Evolutionary conservation across 805 yeast species (phyloP).

Genomic region (Ogataea neopini): DNA sequence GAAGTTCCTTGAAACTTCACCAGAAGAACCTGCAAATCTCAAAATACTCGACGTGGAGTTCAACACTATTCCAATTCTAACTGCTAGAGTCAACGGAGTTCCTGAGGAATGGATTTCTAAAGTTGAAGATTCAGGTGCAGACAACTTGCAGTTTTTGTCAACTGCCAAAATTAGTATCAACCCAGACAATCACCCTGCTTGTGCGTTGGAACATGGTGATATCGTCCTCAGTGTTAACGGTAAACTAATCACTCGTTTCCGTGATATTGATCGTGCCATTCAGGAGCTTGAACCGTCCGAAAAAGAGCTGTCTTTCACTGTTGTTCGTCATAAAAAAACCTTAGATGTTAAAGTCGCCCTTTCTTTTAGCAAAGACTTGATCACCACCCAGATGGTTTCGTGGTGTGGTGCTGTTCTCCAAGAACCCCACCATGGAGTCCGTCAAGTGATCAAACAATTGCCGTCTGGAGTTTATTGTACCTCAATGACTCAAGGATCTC

Average conservation of each 20-base stretch:
- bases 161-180: slow-evolving; percentile 60
- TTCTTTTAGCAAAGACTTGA: slow-evolving; percentile 53
- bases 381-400: slow-evolving; percentile 65
- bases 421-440: slow-evolving; percentile 89
- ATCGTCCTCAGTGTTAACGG: slow-evolving; percentile 71
- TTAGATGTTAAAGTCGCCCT: slow-evolving; percentile 65
- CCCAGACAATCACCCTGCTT: slow-evolving; percentile 29
- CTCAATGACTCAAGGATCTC: slow-evolving; percentile 75
- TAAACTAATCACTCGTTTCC: slow-evolving; percentile 59
- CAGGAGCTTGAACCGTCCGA: slow-evolving; percentile 37
- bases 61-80: slow-evolving; percentile 62
- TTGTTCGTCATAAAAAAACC: slow-evolving; percentile 72
- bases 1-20: slow-evolving; percentile 38
- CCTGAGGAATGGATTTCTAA: slow-evolving; percentile 77
- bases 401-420: slow-evolving; percentile 89
- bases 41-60: slow-evolving; percentile 81
- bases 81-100: slow-evolving; percentile 85
- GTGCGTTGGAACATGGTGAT: slow-evolving; percentile 63
- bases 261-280: slow-evolving; percentile 58
- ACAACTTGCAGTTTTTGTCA: slow-evolving; percentile 70
- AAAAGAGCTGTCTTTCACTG: slow-evolving; percentile 49
- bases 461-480: slow-evolving; percentile 88
- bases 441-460: slow-evolving; percentile 73
- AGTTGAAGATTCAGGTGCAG: slow-evolving; percentile 56
- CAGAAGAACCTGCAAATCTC: slow-evolving; percentile 22